Evolutionary conservation across 331 rosid genomes (phyloP).

Genomic region (Malus hybrid): DNA sequence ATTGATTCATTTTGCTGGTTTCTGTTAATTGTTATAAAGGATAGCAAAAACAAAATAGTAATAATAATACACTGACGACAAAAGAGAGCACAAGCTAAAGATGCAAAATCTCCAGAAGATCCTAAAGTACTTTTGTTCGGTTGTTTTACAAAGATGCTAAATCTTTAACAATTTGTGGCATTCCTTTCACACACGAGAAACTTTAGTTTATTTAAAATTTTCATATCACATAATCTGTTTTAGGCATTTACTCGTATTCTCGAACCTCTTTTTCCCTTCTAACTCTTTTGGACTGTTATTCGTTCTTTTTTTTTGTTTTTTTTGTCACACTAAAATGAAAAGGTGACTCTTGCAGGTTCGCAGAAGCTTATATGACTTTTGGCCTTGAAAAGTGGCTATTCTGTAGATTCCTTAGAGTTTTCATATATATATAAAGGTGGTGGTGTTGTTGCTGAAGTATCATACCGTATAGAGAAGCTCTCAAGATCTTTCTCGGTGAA

Average conservation of each 20-base stretch:
- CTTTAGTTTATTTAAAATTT: too few relatives aligned
- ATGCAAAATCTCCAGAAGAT: neutral
- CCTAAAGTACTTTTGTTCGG: neutral
- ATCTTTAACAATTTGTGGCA: neutral
- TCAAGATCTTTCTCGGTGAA: conserved; percentile 24
- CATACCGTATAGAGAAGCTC: conserved; percentile 19
- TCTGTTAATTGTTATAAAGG: neutral
- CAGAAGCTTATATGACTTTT: conserved; percentile 8
- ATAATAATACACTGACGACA: neutral
- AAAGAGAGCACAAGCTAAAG: conserved; percentile 1
- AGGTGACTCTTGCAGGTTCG: conserved; percentile 14
- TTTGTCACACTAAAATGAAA: conserved; percentile 6
- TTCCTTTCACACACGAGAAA: neutral
- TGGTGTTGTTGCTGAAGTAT: conserved; percentile 34
- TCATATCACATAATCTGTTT: neutral
- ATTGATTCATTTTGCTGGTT: neutral
- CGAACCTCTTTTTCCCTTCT: neutral
- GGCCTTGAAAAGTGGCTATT: conserved; percentile 4
- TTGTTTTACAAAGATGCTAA: neutral
- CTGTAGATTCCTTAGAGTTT: neutral
- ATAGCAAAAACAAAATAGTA: neutral
- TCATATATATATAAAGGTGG: neutral
- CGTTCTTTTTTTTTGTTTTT: neutral
- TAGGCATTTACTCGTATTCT: neutral
- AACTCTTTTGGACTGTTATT: neutral